These are phyloP conservation scores for Fusarium denticulatum DNA, from an alignment of 2,329 filamentous ascomycete genomes.

Conservation along the genomic window DNA sequence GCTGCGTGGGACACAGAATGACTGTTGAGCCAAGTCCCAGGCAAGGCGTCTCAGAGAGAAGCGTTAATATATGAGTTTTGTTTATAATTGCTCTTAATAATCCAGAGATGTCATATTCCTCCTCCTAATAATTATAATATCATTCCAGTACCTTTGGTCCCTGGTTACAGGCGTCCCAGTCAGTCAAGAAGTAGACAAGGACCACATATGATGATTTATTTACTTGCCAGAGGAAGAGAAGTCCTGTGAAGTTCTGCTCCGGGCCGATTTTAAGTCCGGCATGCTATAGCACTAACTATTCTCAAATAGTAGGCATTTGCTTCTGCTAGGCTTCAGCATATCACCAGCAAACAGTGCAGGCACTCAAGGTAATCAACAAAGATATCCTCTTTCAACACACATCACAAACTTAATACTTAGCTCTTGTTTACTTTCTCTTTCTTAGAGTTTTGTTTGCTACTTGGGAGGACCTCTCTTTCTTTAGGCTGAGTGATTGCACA, in stretches of 20 bases:
- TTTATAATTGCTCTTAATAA: fast-evolving
- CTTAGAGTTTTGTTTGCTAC: background rate
- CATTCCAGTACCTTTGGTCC: fast-evolving
- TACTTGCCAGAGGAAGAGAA: background rate
- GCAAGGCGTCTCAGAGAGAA: background rate
- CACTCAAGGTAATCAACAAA: background rate
- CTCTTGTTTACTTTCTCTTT: fast-evolving
- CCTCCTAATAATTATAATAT: background rate
- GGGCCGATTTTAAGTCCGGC: no score
- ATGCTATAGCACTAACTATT: background rate
- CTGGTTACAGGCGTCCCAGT: background rate
- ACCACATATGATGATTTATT: background rate
- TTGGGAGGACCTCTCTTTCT: fast-evolving
- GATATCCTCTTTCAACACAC: background rate
- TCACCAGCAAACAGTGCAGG: background rate
- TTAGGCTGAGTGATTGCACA: fast-evolving
- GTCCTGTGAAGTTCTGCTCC: fast-evolving
- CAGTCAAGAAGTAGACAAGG: background rate
- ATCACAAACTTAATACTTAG: background rate
- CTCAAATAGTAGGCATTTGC: fast-evolving
- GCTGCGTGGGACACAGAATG: background rate
- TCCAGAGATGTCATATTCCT: fast-evolving
- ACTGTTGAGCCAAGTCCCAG: fast-evolving
- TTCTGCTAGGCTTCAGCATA: background rate
- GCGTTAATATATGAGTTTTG: background rate